Evolutionary conservation across 139 green algal species (phyloP).

Genomic region (Medakamo hakoo): DNA sequence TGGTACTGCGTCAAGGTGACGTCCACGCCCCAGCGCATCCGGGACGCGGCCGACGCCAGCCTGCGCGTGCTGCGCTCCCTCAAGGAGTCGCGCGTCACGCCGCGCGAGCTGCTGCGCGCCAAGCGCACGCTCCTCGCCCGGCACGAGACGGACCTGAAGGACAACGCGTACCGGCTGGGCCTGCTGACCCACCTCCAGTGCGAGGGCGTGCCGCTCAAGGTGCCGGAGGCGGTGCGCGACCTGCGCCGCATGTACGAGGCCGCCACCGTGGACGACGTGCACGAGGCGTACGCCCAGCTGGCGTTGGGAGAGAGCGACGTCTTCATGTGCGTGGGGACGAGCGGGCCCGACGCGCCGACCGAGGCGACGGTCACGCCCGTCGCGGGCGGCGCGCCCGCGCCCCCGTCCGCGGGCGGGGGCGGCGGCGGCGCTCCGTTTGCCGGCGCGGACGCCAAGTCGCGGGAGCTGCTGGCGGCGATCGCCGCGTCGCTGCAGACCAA

Average conservation of each 20-base stretch:
- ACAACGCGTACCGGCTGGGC: slow-evolving; percentile 12
- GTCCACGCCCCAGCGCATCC: slow-evolving; percentile 83
- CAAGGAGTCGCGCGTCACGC: slow-evolving; percentile 30
- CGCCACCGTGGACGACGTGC: slow-evolving; percentile 72
- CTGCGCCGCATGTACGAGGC: slow-evolving; percentile 68
- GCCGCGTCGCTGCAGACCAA: neutral
- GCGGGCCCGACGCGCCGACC: slow-evolving; percentile 12
- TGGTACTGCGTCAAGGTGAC: slow-evolving; percentile 89
- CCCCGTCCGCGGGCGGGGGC: too few relatives aligned
- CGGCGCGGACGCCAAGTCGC: neutral
- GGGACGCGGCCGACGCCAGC: slow-evolving; percentile 70
- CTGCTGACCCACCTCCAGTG: slow-evolving; percentile 6
- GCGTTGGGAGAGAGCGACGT: slow-evolving; percentile 35
- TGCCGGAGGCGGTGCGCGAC: slow-evolving; percentile 72
- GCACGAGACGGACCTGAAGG: slow-evolving; percentile 90
- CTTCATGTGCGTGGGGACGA: slow-evolving; percentile 45
- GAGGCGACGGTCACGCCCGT: neutral
- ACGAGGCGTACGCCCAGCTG: slow-evolving; percentile 57
- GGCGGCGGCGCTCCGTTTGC: too few relatives aligned
- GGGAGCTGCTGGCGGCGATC: neutral
- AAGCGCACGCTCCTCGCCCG: slow-evolving; percentile 77
- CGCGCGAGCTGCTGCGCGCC: slow-evolving; percentile 57
- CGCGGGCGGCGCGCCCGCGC: too few relatives aligned
- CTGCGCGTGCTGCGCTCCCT: slow-evolving; percentile 64
- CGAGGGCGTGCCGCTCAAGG: slow-evolving; percentile 61